Conservation (phyloP, 805 yeast species). For the Barnettozyma wickerhamii region DNA sequence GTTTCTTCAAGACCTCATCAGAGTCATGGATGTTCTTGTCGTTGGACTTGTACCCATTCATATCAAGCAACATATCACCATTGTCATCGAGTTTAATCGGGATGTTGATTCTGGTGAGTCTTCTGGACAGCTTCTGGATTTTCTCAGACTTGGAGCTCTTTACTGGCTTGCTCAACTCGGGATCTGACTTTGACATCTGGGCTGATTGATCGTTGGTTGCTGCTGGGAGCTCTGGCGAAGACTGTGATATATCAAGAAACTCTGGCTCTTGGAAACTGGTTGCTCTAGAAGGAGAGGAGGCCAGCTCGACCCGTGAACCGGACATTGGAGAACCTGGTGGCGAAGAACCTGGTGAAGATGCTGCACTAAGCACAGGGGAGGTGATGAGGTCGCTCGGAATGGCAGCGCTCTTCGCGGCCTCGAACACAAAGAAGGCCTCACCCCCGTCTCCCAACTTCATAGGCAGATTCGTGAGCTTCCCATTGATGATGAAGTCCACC, state of each 20-base stretch:
- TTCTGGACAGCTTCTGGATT: conserved; percentile 59
- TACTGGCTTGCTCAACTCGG: conserved; percentile 7
- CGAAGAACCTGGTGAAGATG: conserved; percentile 18
- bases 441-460: conserved; percentile 98
- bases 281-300: background rate
- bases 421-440: conserved; percentile 96
- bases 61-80: conserved; percentile 87
- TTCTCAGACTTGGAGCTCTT: conserved; percentile 43
- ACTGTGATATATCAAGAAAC: conserved; percentile 39
- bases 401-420: conserved; percentile 53
- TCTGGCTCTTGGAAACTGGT: conserved; percentile 41
- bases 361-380: conserved; percentile 26
- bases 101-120: conserved; percentile 65
- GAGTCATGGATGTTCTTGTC: conserved; percentile 71
- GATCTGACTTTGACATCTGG: conserved; percentile 10
- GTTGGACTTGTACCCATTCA: conserved; percentile 93
- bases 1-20: conserved; percentile 67
- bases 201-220: conserved; percentile 5
- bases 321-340: conserved; percentile 23
- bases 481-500: conserved; percentile 86
- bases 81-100: conserved; percentile 84
- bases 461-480: conserved; percentile 71
- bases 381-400: conserved; percentile 70
- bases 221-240: conserved; percentile 14
- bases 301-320: conserved; percentile 1